Percentiles rank a stretch among this genome's conserved stretches.
These are phyloP conservation scores for Podila clonocystis DNA, from an alignment of 192 early-diverging fungal species.

Conservation along the genomic window DNA sequence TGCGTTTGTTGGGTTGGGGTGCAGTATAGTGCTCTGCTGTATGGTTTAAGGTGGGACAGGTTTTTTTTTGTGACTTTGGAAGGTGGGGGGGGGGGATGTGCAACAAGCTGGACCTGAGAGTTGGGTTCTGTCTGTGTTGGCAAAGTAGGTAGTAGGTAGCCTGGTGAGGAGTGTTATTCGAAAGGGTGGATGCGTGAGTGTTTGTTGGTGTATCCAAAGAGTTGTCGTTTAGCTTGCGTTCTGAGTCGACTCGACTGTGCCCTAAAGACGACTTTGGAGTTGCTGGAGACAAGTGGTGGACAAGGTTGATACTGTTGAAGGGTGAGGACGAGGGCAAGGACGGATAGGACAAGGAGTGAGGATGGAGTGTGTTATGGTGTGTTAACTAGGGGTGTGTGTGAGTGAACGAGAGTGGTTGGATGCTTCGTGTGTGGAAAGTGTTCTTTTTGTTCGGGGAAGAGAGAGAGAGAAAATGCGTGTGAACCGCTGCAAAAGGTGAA, in stretches of 20 bases:
- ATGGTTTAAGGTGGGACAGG: background rate
- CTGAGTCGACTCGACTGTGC: too few relatives aligned
- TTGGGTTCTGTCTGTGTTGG: too few relatives aligned
- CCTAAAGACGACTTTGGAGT: background rate
- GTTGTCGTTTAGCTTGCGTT: too few relatives aligned
- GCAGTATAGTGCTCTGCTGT: background rate
- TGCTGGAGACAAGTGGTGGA: too few relatives aligned
- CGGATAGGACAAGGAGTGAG: background rate
- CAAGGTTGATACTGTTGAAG: background rate
- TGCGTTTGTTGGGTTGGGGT: too few relatives aligned
- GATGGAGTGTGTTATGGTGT: background rate
- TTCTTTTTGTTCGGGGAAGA: background rate
- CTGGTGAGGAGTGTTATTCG: too few relatives aligned
- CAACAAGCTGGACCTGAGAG: background rate
- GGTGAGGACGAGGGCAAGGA: background rate
- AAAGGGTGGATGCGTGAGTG: too few relatives aligned
- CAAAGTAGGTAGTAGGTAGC: too few relatives aligned
- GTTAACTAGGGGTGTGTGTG: background rate
- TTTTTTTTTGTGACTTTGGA: constrained; percentile 4
- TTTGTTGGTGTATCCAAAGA: too few relatives aligned
- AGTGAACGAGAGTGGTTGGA: background rate
- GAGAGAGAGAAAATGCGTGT: background rate
- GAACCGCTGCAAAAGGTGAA: background rate
- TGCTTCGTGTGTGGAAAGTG: background rate
- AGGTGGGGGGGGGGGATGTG: background rate